Evolutionary conservation across 495 filamentous ascomycete species (phyloP), one percentile per base, ranked within the genome.

Genomic region (Hypoxylon trugodes): DNA sequence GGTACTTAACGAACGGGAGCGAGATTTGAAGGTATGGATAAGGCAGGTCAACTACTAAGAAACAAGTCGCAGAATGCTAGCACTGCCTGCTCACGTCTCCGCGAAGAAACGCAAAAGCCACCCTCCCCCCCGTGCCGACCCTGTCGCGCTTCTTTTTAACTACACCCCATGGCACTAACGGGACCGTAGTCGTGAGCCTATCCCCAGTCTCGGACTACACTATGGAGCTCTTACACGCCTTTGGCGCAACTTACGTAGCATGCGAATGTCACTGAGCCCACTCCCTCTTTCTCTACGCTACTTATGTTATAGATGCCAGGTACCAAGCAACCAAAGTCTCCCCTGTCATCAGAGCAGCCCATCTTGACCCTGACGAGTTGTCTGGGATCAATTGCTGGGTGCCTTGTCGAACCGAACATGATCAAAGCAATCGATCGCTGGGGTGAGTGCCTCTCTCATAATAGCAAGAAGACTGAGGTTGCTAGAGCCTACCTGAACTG

Each of bases 381-480:
- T 54, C 62, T 60, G 56, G 56, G 64, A 58, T 61, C 58, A 67
- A 61, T 61, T 61, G 46, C 58, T 66, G 49, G 57, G 43, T 53
- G 52, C 47, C 52, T 61, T 50, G 57, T 62, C 52, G 64, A 67
- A 58, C 46, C 64, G 52, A 67, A 48, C 52, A 58, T 67, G 52
- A 61, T 67, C 64, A 62, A n/a, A 61, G 64, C 41, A 61, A 56
- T 48, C 58, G 58, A 67, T 67, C 64, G 58, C 64, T 53, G 58
- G 64, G 64, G 63, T 66, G 61, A 52, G 46, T 37, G 36, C 52
- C 52, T 52, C 47, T 56, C n/a, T n/a, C n/a, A n/a, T n/a, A n/a
- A n/a, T n/a, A n/a, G n/a, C n/a, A n/a, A 30, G 12, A 7, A 46
- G n/a, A 18, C n/a, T 18, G 37, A 38, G 43, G 37, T 53, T 26